Evolutionary conservation across 441 rosid genomes (phyloP), one percentile per base, ranked within the genome.

Genomic region (Euphorbia schlechtendalii): DNA sequence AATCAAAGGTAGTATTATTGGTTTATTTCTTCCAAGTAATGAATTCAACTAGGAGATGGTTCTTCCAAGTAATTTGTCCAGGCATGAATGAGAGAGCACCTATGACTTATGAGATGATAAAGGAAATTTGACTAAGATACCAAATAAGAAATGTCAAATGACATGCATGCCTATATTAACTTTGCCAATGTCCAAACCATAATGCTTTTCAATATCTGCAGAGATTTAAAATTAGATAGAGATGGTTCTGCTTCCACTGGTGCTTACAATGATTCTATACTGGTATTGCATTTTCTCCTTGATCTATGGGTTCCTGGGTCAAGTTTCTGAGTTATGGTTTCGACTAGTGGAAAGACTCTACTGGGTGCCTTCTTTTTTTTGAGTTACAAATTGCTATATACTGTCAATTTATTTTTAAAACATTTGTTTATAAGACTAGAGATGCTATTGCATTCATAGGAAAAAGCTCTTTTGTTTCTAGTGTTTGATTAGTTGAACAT

Each of bases 331-430:
- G 52, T n/a, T n/a, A 32, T 48, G 15, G 52, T 48, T 48, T 48
- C 21, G 52, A 48, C 52, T 45, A 45, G 49, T 45, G 49, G 49
- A 45, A 45, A 45, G 40, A n/a, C n/a, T n/a, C n/a, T n/a, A n/a
- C n/a, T n/a, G n/a, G n/a, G 3, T 32, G 34, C 34, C 34, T 32
- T 32, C 34, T 32, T 7, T 6, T 13, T 17, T 65, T 49, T 24
- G 43, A 56, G 56, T 49, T 22, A 62, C 57, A n/a, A 58, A 34
- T 28, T 27, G 52, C 51, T 17, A 54, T 48, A 14, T 24, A 40
- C 28, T 12, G 15, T 7, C 49, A 45, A 40, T 61, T n/a, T 13
- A 17, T 13, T 30, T 56, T 32, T 5, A 3, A 53, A n/a, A 56
- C 34, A 36, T 51, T 41, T 22, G 46, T 45, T 30, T 62, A 3